Percentiles rank a stretch among this genome's conserved stretches.
These are phyloP conservation scores for Dendryphion nanum DNA, from an alignment of 2,329 filamentous ascomycete genomes.

Conservation along the genomic window DNA sequence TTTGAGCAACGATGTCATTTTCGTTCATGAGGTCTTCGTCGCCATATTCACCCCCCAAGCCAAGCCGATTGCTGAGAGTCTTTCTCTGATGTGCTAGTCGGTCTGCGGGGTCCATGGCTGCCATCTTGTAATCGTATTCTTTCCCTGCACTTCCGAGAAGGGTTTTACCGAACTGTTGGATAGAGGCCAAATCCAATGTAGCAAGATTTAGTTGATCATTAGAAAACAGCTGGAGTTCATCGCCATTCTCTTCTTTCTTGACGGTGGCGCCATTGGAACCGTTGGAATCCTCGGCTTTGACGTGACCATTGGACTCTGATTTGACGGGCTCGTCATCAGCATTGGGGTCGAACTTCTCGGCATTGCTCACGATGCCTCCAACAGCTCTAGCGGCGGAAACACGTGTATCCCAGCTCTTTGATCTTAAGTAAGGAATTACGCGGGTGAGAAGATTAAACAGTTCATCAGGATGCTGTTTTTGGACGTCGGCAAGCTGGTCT, in stretches of 20 bases:
- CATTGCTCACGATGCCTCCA: slow-evolving; percentile 89
- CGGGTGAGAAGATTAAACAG: slow-evolving; percentile 91
- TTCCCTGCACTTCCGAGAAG: slow-evolving; percentile 78
- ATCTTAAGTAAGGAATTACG: slow-evolving; percentile 91
- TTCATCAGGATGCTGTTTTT: slow-evolving; percentile 97
- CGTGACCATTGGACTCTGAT: slow-evolving; percentile 38
- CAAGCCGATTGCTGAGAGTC: slow-evolving; percentile 76
- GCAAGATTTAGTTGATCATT: slow-evolving; percentile 68
- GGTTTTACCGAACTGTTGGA: slow-evolving; percentile 80
- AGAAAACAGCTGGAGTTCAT: slow-evolving; percentile 27
- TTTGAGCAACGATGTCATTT: slow-evolving; percentile 54
- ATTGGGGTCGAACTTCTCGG: slow-evolving; percentile 85
- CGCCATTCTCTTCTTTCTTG: slow-evolving; percentile 54
- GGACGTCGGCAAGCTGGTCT: slow-evolving; percentile 94
- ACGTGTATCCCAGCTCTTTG: slow-evolving; percentile 96
- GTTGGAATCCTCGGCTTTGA: slow-evolving; percentile 59
- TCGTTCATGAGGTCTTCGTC: slow-evolving; percentile 78
- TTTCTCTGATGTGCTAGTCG: slow-evolving; percentile 87
- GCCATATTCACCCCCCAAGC: slow-evolving; percentile 78
- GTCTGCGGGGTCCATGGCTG: slow-evolving; percentile 75
- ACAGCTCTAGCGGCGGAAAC: slow-evolving; percentile 92
- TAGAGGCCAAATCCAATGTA: slow-evolving; percentile 71
- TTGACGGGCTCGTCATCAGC: slow-evolving; percentile 66
- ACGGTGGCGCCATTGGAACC: slow-evolving; percentile 37
- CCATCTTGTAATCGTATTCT: slow-evolving; percentile 80